Evolutionary conservation across 441 rosid genomes (phyloP).

Genomic region (Daphne laureola): DNA sequence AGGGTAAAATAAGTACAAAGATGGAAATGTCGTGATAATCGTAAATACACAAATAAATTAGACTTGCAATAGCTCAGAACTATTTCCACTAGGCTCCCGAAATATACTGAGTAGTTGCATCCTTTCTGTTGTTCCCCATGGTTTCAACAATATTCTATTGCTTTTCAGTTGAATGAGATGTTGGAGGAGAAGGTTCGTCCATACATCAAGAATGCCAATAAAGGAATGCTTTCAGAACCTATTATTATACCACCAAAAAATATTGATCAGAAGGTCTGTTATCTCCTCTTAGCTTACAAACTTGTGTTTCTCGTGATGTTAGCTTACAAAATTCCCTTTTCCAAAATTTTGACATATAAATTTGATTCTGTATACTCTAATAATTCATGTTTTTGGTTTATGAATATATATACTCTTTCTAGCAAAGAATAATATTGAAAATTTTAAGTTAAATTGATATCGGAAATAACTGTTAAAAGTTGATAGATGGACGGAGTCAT

Average conservation of each 20-base stretch:
- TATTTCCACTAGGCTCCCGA: no score
- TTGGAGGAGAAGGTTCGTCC: conserved; percentile 83
- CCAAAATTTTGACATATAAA: neutral
- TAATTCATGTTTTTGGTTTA: no score
- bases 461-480: no score
- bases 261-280: conserved; percentile 38
- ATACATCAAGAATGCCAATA: conserved; percentile 38
- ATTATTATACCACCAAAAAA: conserved; percentile 44
- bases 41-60: no score
- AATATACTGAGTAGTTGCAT: neutral
- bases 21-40: no score
- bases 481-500: no score
- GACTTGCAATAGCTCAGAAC: no score
- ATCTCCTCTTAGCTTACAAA: neutral
- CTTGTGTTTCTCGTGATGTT: neutral
- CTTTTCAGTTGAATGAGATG: conserved; percentile 61
- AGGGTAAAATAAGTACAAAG: no score
- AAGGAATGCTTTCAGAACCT: conserved; percentile 44
- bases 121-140: neutral
- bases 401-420: no score
- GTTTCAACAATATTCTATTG: neutral
- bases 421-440: no score
- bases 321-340: neutral
- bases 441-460: no score
- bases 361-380: no score